Conservation (phyloP, 345 rosid genomes). For the Eucalyptus globulus region DNA sequence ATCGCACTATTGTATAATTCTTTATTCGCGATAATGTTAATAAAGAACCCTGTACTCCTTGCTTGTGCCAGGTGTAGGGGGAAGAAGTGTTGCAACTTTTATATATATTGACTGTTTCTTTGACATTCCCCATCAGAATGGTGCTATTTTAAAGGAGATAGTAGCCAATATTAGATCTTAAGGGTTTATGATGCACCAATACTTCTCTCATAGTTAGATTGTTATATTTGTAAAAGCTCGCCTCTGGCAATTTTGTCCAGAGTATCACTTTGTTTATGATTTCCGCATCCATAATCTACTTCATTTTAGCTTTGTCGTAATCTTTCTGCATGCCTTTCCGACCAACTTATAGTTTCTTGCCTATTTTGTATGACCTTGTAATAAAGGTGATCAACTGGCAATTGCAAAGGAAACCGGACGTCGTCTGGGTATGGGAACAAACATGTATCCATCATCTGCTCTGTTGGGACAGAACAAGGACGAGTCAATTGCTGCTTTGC, state of each 20-base stretch:
- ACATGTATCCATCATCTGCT: slow-evolving; percentile 61
- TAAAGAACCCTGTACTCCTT: background rate
- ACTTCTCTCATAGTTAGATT: background rate
- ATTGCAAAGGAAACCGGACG: slow-evolving; percentile 64
- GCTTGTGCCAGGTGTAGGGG: background rate
- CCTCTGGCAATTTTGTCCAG: background rate
- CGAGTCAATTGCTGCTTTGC: slow-evolving; percentile 42
- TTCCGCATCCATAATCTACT: background rate
- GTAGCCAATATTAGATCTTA: background rate
- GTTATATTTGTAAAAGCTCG: background rate
- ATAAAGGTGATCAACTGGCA: slow-evolving; percentile 55
- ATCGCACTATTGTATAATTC: background rate
- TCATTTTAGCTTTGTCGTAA: background rate
- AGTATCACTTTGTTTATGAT: background rate
- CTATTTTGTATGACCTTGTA: background rate
- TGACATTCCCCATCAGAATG: background rate
- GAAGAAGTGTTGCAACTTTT: background rate
- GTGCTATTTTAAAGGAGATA: background rate
- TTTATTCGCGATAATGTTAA: background rate
- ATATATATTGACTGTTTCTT: background rate
- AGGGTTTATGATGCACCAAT: background rate
- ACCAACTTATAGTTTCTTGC: background rate
- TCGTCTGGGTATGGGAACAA: slow-evolving; percentile 62
- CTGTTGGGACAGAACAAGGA: slow-evolving; percentile 55
- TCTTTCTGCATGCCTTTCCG: background rate